Evolutionary conservation across 179 eudicot species (phyloP).

Genomic region (Beta corolliflora): DNA sequence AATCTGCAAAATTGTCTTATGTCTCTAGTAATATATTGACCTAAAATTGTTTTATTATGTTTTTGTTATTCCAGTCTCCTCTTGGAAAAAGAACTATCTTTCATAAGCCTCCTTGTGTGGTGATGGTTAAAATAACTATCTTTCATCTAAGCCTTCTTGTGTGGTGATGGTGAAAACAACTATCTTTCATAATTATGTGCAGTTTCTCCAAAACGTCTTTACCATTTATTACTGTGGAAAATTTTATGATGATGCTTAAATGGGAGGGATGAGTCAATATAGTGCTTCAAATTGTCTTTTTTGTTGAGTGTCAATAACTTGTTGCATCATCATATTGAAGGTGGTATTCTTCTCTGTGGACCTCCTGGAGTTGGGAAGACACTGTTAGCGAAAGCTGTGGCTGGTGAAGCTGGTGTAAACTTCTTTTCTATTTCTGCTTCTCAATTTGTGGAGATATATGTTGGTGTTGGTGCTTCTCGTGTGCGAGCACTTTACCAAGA

Average conservation of each 20-base stretch:
- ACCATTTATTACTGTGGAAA: background rate
- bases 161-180: too few relatives aligned
- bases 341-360: conserved; percentile 97
- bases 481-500: conserved; percentile 94
- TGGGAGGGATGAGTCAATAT: background rate
- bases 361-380: conserved; percentile 99
- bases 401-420: conserved; percentile 98
- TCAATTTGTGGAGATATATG: conserved; percentile 96
- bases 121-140: too few relatives aligned
- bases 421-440: conserved; percentile 95
- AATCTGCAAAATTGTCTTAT: conserved; percentile 6
- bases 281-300: background rate
- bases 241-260: background rate
- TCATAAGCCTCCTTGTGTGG: too few relatives aligned
- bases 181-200: too few relatives aligned
- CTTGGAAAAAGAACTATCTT: too few relatives aligned
- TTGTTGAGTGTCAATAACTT: conserved; percentile 15
- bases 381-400: conserved; percentile 92
- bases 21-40: background rate
- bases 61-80: background rate
- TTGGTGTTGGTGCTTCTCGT: conserved; percentile 97
- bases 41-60: background rate
- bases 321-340: conserved; percentile 39
- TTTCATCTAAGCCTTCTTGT: too few relatives aligned
- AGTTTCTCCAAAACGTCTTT: background rate